Evolutionary conservation across 805 yeast genomes (phyloP).

Genomic region (Candida namnaoensis): DNA sequence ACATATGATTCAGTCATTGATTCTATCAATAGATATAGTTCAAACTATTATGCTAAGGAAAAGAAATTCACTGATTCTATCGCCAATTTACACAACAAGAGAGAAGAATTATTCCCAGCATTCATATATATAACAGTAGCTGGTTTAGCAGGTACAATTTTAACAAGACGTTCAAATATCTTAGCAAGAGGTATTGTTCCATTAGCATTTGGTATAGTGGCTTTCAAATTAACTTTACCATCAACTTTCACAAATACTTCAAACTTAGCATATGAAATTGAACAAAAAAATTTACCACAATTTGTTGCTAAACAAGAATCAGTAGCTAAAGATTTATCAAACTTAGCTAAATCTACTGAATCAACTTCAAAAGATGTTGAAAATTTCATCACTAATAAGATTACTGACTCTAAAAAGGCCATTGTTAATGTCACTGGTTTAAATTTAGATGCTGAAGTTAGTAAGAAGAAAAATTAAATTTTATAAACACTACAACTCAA

Average conservation of each 20-base stretch:
- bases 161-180: slow-evolving; percentile 59
- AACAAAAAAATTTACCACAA: slow-evolving; percentile 50
- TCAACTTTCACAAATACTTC: slow-evolving; percentile 57
- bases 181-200: slow-evolving; percentile 51
- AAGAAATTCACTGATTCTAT: slow-evolving; percentile 54
- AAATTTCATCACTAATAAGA: slow-evolving; percentile 25
- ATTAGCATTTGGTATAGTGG: slow-evolving; percentile 45
- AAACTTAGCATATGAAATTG: slow-evolving; percentile 49
- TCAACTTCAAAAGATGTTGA: slow-evolving; percentile 30
- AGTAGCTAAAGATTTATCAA: slow-evolving; percentile 36
- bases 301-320: slow-evolving; percentile 54
- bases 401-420: slow-evolving; percentile 30
- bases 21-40: slow-evolving; percentile 35
- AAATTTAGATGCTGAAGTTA: slow-evolving; percentile 54
- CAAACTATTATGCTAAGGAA: slow-evolving; percentile 49
- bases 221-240: slow-evolving; percentile 69
- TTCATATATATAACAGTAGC: slow-evolving; percentile 61
- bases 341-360: slow-evolving; percentile 34
- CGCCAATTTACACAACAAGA: slow-evolving; percentile 50
- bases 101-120: slow-evolving; percentile 68
- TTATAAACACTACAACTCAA: not conserved
- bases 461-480: slow-evolving; percentile 21
- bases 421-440: slow-evolving; percentile 58
- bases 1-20: slow-evolving; percentile 3
- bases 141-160: slow-evolving; percentile 60